phyloP scores from a whole-genome alignment of 192 early-diverging fungal genomes.

The Gigaspora rosea region DNA sequence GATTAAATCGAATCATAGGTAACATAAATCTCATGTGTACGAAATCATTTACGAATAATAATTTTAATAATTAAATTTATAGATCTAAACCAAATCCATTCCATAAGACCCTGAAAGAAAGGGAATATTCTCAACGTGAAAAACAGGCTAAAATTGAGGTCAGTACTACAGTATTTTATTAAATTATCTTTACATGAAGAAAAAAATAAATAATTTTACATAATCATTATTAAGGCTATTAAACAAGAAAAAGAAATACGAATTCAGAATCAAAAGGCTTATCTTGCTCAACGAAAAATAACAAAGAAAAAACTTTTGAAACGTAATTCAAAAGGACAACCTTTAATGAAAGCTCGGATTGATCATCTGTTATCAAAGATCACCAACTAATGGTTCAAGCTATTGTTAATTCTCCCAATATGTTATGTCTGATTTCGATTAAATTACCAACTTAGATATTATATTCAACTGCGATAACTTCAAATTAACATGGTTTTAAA shows the following conservation, averaged over 20 bases:
- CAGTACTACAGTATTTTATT: not conserved
- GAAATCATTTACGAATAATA: not conserved
- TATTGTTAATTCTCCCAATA: too few species aligned
- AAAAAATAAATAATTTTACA: not conserved
- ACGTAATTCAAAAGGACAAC: conserved; percentile 14
- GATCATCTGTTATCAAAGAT: conserved; percentile 16
- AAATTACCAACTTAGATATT: too few species aligned
- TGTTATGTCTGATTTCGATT: too few species aligned
- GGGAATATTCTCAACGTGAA: not conserved
- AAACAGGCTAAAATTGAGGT: conserved; percentile 4
- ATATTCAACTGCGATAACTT: too few species aligned
- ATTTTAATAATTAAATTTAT: not conserved
- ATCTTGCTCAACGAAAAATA: not conserved
- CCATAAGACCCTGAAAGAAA: conserved; percentile 5
- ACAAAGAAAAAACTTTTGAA: conserved; percentile 14
- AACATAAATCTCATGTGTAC: not conserved
- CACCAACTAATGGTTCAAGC: too few species aligned
- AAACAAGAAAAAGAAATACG: not conserved
- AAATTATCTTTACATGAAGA: not conserved
- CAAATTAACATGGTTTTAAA: too few species aligned
- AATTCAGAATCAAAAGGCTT: conserved; percentile 5
- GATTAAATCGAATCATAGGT: not conserved
- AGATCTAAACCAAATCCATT: conserved; percentile 12
- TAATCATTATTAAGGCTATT: not conserved
- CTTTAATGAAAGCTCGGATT: conserved; percentile 20